Base-by-base conservation (phyloP, 805 yeast genomes). In the Candida tallmaniae region DNA sequence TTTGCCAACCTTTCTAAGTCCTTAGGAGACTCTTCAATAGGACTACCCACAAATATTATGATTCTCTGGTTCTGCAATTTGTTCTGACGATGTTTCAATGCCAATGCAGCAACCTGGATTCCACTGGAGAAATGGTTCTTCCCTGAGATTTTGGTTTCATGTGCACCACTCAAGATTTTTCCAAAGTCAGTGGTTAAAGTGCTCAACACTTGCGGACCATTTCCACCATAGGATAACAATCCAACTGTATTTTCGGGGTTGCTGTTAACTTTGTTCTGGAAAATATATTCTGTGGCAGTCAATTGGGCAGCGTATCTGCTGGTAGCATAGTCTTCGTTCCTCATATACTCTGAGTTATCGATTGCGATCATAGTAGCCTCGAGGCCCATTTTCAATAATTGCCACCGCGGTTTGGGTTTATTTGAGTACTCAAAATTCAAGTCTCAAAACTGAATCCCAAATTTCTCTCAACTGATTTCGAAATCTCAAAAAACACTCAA, bases 221-320 rank as follows among this genome's bases (percentile, higher is more conserved):
- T 56, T 18, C 97, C 97, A 4, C 93, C 94, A 66, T 83, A 78
- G 12, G 96, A 78, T 66, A 93, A 73, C 36, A 93, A 65, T 1
- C 97, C 98, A 22, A 90, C 96, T 1, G 96, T 83, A 60, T 77
- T 86, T 60, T 93, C 97, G 5, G 97, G 97, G 58, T 94, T 93
- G 33, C 88, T 68, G 53, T 82, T 80, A 42, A 86, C 77, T 62
- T 93, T 90, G 44, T 84, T 78, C 44, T 83, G 82, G 67, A 93
- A 94, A 29, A 93, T 78, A 47, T 80, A 69, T 48, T 87, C 93
- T 19, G 89, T 88, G 7, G 96, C 80, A 43, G 93, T 95, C 41
- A 84, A 68, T 61, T 93, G 96, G 2, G 97, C 96, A 44, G 84
- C 94, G 55, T 80, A 89, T 51, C 98, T 74, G 11, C 89, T 80